Percentiles rank a stretch among this genome's conserved stretches.
phyloP scores from a whole-genome alignment of 2,329 filamentous ascomycete species.

The Xylariomycetidae sp. region DNA sequence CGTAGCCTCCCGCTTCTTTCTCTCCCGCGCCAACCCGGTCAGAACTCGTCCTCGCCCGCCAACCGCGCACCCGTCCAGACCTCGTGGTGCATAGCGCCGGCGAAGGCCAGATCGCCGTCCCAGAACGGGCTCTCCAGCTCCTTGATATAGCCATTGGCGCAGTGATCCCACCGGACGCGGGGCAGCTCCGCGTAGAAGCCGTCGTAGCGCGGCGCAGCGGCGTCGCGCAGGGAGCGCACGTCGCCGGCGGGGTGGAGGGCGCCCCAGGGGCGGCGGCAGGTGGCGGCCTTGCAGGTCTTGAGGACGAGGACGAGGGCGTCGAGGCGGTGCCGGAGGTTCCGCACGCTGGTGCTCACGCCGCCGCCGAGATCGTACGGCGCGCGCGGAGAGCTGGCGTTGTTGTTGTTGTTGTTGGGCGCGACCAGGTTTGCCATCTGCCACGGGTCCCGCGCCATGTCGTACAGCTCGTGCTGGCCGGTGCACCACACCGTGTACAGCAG shows the following conservation, averaged over 20 bases:
- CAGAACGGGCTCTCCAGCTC: background rate
- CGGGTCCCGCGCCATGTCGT: conserved; percentile 32
- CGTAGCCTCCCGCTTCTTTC: too few species aligned
- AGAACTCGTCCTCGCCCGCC: too few species aligned
- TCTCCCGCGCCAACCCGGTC: too few species aligned
- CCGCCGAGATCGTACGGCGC: too few species aligned
- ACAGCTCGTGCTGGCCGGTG: conserved; percentile 50
- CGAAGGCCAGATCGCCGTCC: background rate
- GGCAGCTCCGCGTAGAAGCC: background rate
- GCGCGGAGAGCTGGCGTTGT: background rate
- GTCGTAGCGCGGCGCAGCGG: background rate
- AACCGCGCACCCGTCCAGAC: conserved; percentile 1
- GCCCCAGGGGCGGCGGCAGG: background rate
- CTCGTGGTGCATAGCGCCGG: background rate
- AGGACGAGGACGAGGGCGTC: background rate
- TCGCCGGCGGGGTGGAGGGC: background rate
- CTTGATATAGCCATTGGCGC: background rate
- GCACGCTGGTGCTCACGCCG: background rate
- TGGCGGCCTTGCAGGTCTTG: background rate
- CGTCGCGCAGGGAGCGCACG: background rate
- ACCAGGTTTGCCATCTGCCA: background rate
- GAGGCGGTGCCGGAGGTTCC: background rate
- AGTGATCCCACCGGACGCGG: background rate
- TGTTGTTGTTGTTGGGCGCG: background rate
- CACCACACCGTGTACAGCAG: conserved; percentile 47